phyloP scores from a whole-genome alignment of 768 basidiomycete species.

The Lyophyllum semitale region DNA sequence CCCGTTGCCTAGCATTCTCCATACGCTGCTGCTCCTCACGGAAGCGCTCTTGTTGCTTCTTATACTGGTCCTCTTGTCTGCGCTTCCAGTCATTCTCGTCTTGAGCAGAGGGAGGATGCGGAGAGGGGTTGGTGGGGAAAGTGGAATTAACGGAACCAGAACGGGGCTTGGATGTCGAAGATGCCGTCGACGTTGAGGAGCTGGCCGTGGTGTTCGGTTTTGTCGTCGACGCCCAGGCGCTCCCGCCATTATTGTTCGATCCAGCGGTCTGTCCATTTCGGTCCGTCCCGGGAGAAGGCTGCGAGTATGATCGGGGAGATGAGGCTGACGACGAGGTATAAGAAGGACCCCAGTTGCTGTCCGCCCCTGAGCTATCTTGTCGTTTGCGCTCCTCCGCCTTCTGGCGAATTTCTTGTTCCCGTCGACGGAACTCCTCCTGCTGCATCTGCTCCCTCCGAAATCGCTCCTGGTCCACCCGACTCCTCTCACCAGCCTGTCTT shows the following conservation, averaged over 20 bases:
- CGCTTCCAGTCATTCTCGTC: constrained; percentile 62
- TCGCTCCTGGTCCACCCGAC: constrained; percentile 26
- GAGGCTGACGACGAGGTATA: constrained; percentile 18
- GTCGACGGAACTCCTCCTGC: constrained; percentile 42
- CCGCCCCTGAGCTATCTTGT: constrained; percentile 41
- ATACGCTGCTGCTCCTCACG: constrained; percentile 64
- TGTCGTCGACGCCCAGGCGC: constrained; percentile 28
- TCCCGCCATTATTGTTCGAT: constrained; percentile 12
- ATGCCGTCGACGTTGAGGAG: constrained; percentile 26
- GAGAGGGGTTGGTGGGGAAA: constrained; percentile 22
- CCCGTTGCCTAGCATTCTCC: constrained; percentile 55
- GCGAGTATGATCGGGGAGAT: constrained; percentile 10
- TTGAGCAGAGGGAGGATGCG: constrained; percentile 15
- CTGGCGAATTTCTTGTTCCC: constrained; percentile 45
- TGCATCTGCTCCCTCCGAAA: constrained; percentile 30
- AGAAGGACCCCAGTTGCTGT: constrained; percentile 29
- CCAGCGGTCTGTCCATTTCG: constrained; percentile 27
- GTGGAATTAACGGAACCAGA: constrained; percentile 36
- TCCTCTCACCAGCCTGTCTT: constrained; percentile 26
- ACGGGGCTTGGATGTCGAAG: constrained; percentile 24
- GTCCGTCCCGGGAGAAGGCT: constrained; percentile 15
- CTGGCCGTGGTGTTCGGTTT: constrained; percentile 26
- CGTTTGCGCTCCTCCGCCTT: constrained; percentile 47
- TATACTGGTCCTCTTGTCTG: constrained; percentile 62
- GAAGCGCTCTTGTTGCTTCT: constrained; percentile 70